Evolutionary conservation across 345 rosid genomes (phyloP), one percentile per base, ranked within the genome.

Genomic region (Brassica cretica): DNA sequence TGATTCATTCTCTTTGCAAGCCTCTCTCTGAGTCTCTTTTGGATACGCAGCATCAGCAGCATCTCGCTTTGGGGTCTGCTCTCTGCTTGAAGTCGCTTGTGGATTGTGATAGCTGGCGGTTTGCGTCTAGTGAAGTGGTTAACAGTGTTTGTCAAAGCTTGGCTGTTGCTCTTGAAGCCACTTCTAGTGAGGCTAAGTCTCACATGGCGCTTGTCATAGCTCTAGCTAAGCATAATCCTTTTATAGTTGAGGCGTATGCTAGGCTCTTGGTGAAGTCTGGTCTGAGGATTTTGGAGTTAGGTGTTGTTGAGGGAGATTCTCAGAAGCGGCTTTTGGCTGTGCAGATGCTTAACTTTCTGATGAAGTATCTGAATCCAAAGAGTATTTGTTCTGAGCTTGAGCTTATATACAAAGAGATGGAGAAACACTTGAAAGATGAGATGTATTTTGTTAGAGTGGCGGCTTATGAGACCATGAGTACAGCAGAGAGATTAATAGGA

Each of bases 21-120:
- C 98, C 99, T 58, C 95, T 96, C 56, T 83, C 90, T 12, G 91
- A 93, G 15, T 93, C 93, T 77, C 93, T 91, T 33, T 35, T 91
- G 18, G 91, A 86, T 62, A 82, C 93, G 10, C 83, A 74, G 21
- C 82, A 79, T 39, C 97, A 87, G 72, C 98, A 90, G 41, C 84
- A 93, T 85, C 89, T 96, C 33, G 86, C 97, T 61, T 86, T 97
- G 25, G 99, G 99, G 24, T 89, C 99, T 80, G 97, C 98, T 15
- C 90, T 96, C 72, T 96, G 98, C 74, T 84, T 96, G 77, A 93
- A 86, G 85, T 93, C 96, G 24, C 97, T 96, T 5, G 95, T 93
- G 72, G 99, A 93, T 27, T 84, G 88, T 0, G 95, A 91, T 65
- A 96, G 91, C 67, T 96, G 99, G 99, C 82, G 91, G 37, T 96